Conservation (phyloP, 805 yeast species). For the Ogataea methylovora region DNA sequence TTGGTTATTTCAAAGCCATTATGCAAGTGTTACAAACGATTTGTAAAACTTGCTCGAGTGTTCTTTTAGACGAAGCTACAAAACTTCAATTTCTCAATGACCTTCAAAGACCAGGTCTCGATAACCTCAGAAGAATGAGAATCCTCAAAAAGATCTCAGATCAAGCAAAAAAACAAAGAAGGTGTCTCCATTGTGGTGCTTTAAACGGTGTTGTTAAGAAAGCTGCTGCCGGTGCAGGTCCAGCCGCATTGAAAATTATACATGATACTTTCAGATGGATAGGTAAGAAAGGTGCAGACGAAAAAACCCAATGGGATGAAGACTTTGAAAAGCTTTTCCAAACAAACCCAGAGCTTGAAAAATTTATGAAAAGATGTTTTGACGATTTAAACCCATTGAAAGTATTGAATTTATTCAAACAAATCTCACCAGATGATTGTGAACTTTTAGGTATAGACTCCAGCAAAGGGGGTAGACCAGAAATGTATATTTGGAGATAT, state of each 20-base stretch:
- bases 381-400: slow-evolving; percentile 94
- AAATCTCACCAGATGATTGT: slow-evolving; percentile 79
- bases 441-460: slow-evolving; percentile 89
- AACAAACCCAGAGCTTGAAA: slow-evolving; percentile 81
- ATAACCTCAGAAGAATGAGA: slow-evolving; percentile 88
- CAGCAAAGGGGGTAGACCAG: slow-evolving; percentile 85
- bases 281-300: slow-evolving; percentile 83
- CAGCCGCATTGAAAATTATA: slow-evolving; percentile 89
- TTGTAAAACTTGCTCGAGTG: slow-evolving; percentile 81
- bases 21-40: slow-evolving; percentile 83
- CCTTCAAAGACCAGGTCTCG: slow-evolving; percentile 79
- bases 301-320: slow-evolving; percentile 78
- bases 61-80: slow-evolving; percentile 65
- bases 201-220: slow-evolving; percentile 95
- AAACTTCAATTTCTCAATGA: slow-evolving; percentile 69
- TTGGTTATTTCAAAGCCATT: slow-evolving; percentile 91
- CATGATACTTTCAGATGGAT: slow-evolving; percentile 96
- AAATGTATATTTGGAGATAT: slow-evolving; percentile 93
- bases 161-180: slow-evolving; percentile 91
- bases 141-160: slow-evolving; percentile 75
- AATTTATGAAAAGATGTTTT: slow-evolving; percentile 76
- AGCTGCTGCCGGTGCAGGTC: slow-evolving; percentile 86
- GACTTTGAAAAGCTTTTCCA: slow-evolving; percentile 72
- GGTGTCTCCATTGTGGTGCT: slow-evolving; percentile 82
- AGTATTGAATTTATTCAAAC: slow-evolving; percentile 80